phyloP scores from a whole-genome alignment of 148 eudicot genomes.

The Talinum fruticosum region DNA sequence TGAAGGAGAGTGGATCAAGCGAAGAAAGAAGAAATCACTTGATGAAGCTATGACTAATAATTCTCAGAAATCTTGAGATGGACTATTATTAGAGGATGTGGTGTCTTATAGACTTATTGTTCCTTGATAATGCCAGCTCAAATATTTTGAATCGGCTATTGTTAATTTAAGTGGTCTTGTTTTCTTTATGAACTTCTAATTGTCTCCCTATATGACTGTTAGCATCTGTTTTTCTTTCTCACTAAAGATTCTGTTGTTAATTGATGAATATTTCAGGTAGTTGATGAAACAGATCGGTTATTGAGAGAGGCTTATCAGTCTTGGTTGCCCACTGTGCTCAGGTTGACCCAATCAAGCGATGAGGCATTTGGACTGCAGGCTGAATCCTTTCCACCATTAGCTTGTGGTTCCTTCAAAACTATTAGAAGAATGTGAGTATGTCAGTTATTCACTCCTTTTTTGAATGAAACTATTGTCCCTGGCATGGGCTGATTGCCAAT shows the following conservation, averaged over 20 bases:
- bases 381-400: slow-evolving; percentile 24
- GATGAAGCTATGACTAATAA: neutral
- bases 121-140: neutral
- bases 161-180: neutral
- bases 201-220: neutral
- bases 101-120: neutral
- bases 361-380: slow-evolving; percentile 30
- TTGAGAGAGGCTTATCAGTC: slow-evolving; percentile 91
- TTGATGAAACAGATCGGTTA: slow-evolving; percentile 95
- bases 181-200: neutral
- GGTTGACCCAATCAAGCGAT: slow-evolving; percentile 43
- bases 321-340: slow-evolving; percentile 87
- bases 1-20: neutral
- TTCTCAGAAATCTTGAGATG: neutral
- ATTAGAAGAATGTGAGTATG: slow-evolving; percentile 64
- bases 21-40: neutral
- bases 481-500: neutral
- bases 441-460: neutral
- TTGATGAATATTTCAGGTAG: slow-evolving; percentile 50
- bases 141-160: neutral
- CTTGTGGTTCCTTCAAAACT: slow-evolving; percentile 67
- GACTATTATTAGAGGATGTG: neutral
- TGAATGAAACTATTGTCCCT: neutral
- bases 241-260: neutral
- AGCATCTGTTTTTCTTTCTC: neutral